Evolutionary conservation across 2,329 filamentous ascomycete genomes (phyloP).

Genomic region (Stenocarpella maydis): DNA sequence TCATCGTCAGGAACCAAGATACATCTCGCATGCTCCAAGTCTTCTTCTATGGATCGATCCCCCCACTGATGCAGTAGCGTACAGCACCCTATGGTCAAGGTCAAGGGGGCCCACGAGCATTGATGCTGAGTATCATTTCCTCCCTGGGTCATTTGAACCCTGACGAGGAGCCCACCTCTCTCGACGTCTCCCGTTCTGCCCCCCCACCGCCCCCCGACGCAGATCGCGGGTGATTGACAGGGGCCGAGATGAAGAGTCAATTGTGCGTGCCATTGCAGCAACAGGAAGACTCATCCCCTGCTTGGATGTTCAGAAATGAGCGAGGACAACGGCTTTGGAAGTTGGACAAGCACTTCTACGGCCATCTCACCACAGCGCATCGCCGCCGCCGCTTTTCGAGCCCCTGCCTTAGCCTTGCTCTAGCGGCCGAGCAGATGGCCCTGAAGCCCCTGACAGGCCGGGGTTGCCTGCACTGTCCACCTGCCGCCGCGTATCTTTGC

Average conservation of each 20-base stretch:
- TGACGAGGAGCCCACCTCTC: slow-evolving; percentile 4
- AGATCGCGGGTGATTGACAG: slow-evolving; percentile 27
- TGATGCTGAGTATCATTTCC: slow-evolving; percentile 21
- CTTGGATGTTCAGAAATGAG: background rate
- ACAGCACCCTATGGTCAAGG: background rate
- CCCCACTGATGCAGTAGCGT: background rate
- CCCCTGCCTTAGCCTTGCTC: slow-evolving; percentile 25
- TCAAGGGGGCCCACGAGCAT: slow-evolving; percentile 5
- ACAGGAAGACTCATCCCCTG: background rate
- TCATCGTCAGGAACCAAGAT: background rate
- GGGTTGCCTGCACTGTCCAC: slow-evolving; percentile 9
- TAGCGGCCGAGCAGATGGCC: slow-evolving; percentile 14
- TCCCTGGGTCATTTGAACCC: slow-evolving; percentile 24
- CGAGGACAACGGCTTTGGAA: background rate
- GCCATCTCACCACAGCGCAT: background rate
- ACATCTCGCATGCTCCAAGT: background rate
- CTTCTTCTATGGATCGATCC: background rate
- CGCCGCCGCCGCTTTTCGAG: background rate
- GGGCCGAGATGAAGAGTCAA: slow-evolving; percentile 10
- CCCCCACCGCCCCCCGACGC: background rate
- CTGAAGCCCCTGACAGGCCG: slow-evolving; percentile 12
- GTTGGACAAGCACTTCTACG: background rate
- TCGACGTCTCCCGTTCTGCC: background rate
- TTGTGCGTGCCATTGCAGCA: background rate
- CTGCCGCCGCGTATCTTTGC: background rate